These are phyloP conservation scores for Lentinula boryana DNA, from an alignment of 768 basidiomycete genomes.

Conservation along the genomic window DNA sequence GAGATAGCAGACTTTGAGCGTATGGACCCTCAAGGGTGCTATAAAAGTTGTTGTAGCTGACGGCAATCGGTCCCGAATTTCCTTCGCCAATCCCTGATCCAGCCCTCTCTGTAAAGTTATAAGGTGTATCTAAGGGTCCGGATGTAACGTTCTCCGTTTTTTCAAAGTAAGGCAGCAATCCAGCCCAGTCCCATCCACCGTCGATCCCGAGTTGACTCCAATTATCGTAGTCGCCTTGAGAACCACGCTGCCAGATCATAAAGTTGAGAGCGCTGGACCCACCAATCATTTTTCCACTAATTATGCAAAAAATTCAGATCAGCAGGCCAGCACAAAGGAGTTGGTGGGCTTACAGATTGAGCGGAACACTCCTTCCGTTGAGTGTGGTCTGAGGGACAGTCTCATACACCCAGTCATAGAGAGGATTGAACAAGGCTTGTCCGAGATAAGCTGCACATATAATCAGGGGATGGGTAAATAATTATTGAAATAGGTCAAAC, in stretches of 20 bases:
- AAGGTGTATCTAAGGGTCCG: neutral
- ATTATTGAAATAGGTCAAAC: neutral
- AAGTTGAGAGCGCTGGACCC: slow-evolving; percentile 16
- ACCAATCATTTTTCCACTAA: slow-evolving; percentile 18
- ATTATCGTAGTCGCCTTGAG: slow-evolving; percentile 16
- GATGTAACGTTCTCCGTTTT: slow-evolving; percentile 4
- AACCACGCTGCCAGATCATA: slow-evolving; percentile 14
- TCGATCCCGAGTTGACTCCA: slow-evolving; percentile 12
- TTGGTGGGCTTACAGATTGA: neutral
- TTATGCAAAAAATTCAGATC: neutral
- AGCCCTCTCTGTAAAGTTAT: neutral
- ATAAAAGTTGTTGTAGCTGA: slow-evolving; percentile 2
- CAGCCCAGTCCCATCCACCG: slow-evolving; percentile 8
- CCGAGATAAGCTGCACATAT: slow-evolving; percentile 8
- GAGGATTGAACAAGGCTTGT: slow-evolving; percentile 9
- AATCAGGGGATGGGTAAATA: neutral
- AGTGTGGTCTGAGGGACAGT: slow-evolving; percentile 10
- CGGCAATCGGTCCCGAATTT: neutral
- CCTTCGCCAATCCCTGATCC: neutral
- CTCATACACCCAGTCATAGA: slow-evolving; percentile 13
- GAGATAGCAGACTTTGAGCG: neutral
- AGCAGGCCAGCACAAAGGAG: neutral
- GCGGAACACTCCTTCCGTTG: neutral
- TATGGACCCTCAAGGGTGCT: neutral
- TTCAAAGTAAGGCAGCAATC: slow-evolving; percentile 5